phyloP scores from a whole-genome alignment of 148 eudicot genomes.

The Cornus kousa region DNA sequence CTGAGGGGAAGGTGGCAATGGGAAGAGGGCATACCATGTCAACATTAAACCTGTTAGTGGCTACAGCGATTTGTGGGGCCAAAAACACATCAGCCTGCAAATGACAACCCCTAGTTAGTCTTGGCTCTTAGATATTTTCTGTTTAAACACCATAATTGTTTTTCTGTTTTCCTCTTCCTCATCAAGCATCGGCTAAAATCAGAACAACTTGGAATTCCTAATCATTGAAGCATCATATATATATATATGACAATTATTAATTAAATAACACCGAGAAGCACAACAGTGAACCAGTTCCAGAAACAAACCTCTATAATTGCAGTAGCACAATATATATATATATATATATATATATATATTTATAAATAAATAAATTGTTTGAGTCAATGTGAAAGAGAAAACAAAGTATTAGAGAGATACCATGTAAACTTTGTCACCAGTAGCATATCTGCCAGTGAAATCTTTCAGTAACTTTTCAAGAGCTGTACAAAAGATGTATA shows the following conservation, averaged over 20 bases:
- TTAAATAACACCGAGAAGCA: neutral
- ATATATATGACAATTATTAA: neutral
- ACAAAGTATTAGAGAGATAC: conserved; percentile 17
- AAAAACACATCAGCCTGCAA: conserved; percentile 70
- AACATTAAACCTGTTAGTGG: conserved; percentile 43
- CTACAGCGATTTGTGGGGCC: conserved; percentile 62
- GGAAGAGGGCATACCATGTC: conserved; percentile 48
- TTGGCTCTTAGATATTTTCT: neutral
- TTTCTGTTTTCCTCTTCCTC: neutral
- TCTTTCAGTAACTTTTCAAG: conserved; percentile 44
- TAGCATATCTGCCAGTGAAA: conserved; percentile 37
- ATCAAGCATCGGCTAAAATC: neutral
- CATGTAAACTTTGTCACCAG: conserved; percentile 43
- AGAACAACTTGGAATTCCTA: neutral
- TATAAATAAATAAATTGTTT: neutral
- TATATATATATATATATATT: neutral
- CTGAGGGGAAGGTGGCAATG: too few species aligned
- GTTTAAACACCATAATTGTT: neutral
- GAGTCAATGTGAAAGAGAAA: neutral
- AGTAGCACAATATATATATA: neutral
- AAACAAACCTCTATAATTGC: neutral
- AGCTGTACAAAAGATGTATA: conserved; percentile 23
- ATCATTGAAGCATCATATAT: neutral
- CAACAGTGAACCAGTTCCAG: neutral
- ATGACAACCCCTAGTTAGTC: neutral